Base-by-base conservation (phyloP, 2,329 filamentous ascomycete species). In the Penicillium olsonii region DNA sequence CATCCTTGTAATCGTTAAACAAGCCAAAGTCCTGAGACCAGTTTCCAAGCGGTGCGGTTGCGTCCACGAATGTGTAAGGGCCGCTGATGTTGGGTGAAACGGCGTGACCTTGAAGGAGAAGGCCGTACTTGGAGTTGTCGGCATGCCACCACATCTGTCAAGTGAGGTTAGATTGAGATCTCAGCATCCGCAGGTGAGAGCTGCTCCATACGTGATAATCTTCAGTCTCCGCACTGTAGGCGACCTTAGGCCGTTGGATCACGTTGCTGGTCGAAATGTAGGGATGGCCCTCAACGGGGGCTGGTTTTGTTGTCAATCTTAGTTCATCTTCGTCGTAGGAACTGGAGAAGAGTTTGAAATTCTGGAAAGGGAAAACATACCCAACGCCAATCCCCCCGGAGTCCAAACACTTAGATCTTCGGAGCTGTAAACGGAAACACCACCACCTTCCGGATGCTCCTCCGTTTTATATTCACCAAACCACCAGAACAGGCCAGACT, bases 1-100 rank as follows among this genome's bases (percentile, higher is more conserved):
- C 79, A 35, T 81, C 75, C 49, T 82, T 83, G 65, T 80, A 80
- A 56, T 84, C 82, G 4, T 78, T 81, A 53, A 84, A 84, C 18
- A 83, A 69, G 9, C 82, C 82, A 38, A 83, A 84, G 47, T 84
- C 82, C 54, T 84, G 82, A 0, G 79, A 83, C 82, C 81, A 84
- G 62, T 84, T 84, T 2, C 81, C 81, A 0, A 84, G 74, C 0
- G 82, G 82, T 0, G 75, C 68, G 0, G 75, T 78, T 1, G 79
- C 82, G 34, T 78, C 73, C 12, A 81, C 69, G 50, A 83, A 83
- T 2, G 60, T 72, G 61, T 83, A 84, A 0, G 81, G 81, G 0
- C 81, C 81, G 0, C 69, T 71, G 46, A 81, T 77, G 22, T 73
- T 76, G 46, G 80, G 75, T 0, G 80, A 74, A 1, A 75, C 76